These are phyloP conservation scores for Tanozyma kutaoensis DNA, from an alignment of 805 yeast species.

Conservation along the genomic window DNA sequence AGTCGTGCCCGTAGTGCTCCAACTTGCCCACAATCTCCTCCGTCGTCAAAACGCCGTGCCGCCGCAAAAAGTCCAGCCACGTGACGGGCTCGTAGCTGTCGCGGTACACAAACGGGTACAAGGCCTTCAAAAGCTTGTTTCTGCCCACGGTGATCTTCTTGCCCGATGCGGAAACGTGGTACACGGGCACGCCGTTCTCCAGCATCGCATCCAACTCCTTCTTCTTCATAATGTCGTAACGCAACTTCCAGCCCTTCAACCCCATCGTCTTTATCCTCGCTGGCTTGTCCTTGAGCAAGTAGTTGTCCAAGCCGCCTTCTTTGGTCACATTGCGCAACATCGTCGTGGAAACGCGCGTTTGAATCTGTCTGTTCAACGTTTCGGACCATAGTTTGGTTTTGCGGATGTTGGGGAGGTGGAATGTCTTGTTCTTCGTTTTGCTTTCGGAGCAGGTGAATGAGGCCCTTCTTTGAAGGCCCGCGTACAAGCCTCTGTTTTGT, in stretches of 20 bases:
- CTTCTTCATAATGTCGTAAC: slow-evolving; percentile 53
- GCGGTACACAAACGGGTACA: slow-evolving; percentile 37
- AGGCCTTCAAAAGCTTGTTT: slow-evolving; percentile 40
- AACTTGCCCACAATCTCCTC: slow-evolving; percentile 38
- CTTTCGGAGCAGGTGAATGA: slow-evolving; percentile 21
- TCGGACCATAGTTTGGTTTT: slow-evolving; percentile 77
- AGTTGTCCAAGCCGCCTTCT: slow-evolving; percentile 92
- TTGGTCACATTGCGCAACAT: slow-evolving; percentile 79
- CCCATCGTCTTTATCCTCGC: slow-evolving; percentile 91
- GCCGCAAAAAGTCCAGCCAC: slow-evolving; percentile 33
- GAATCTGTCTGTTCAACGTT: slow-evolving; percentile 42
- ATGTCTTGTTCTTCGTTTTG: slow-evolving; percentile 56
- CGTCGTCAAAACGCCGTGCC: slow-evolving; percentile 29
- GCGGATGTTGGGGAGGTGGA: slow-evolving; percentile 70
- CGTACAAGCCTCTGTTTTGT: slow-evolving; percentile 79
- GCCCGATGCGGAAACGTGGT: slow-evolving; percentile 29
- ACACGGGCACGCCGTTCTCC: slow-evolving; percentile 21
- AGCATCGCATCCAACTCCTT: slow-evolving; percentile 25
- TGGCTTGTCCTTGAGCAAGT: slow-evolving; percentile 72
- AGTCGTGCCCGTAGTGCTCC: slow-evolving; percentile 29
- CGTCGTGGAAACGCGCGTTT: slow-evolving; percentile 56
- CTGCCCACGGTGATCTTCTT: slow-evolving; percentile 47
- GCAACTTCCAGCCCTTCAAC: slow-evolving; percentile 80
- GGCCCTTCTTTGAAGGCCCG: slow-evolving; percentile 69
- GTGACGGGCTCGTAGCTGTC: slow-evolving; percentile 30